phyloP scores from a whole-genome alignment of 768 basidiomycete genomes.

The Calocera viscosa region DNA sequence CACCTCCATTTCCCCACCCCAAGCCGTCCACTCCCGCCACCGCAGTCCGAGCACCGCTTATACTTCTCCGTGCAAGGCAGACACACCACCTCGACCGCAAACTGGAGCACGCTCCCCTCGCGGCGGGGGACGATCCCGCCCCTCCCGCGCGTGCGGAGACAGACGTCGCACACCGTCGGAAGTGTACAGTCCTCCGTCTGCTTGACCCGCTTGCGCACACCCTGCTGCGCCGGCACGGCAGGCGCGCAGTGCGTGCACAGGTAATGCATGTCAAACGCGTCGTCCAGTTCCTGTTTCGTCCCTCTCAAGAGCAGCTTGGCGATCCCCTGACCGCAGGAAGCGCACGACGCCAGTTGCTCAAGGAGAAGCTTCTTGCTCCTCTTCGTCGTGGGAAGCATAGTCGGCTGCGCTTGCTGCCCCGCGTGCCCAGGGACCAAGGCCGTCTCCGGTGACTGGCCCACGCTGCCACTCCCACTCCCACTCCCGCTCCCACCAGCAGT shows the following conservation, averaged over 20 bases:
- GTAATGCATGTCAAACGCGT: slow-evolving; percentile 8
- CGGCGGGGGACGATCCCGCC: slow-evolving; percentile 13
- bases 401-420: background rate
- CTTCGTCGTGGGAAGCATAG: slow-evolving; percentile 2
- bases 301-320: slow-evolving; percentile 13
- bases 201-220: slow-evolving; percentile 12
- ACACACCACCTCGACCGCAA: slow-evolving; percentile 13
- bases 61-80: slow-evolving; percentile 12
- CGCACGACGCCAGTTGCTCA: slow-evolving; percentile 10
- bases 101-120: background rate
- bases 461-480: background rate
- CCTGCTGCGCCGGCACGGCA: background rate
- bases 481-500: background rate
- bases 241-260: slow-evolving; percentile 11
- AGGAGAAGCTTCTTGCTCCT: slow-evolving; percentile 12
- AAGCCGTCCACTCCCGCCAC: slow-evolving; percentile 11
- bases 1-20: slow-evolving; percentile 15
- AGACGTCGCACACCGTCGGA: slow-evolving; percentile 14
- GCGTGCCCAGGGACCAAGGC: background rate
- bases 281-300: slow-evolving; percentile 11
- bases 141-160: slow-evolving; percentile 12
- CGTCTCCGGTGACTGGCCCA: background rate
- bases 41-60: slow-evolving; percentile 14
- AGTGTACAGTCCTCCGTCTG: slow-evolving; percentile 12
- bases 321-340: slow-evolving; percentile 2